Evolutionary conservation across 148 eudicot species (phyloP).

Genomic region (Camellia japonica): DNA sequence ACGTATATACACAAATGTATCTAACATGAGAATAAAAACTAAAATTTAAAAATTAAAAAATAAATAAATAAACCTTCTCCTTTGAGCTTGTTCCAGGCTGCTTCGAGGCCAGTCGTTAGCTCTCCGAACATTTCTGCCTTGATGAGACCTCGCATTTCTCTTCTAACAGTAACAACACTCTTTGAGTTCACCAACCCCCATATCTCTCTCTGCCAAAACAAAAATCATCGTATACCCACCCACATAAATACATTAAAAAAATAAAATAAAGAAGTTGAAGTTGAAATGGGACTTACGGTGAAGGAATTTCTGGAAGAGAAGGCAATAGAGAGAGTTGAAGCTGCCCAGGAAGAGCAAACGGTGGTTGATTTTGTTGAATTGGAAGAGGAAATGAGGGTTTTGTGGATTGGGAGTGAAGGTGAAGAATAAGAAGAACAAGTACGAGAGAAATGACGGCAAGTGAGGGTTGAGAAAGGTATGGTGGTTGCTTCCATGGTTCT

Average conservation of each 20-base stretch:
- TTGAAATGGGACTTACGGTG: slow-evolving; percentile 38
- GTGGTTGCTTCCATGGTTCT: slow-evolving; percentile 40
- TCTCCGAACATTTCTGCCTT: slow-evolving; percentile 98
- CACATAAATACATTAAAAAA: background rate
- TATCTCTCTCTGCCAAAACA: slow-evolving; percentile 48
- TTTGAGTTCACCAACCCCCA: slow-evolving; percentile 66
- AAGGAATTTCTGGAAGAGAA: slow-evolving; percentile 50
- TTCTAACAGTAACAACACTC: slow-evolving; percentile 22
- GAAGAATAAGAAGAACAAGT: slow-evolving; percentile 5
- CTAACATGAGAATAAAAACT: background rate
- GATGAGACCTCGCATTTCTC: slow-evolving; percentile 41
- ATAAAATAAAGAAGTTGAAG: background rate
- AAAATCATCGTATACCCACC: background rate
- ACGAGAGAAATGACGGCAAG: slow-evolving; percentile 53
- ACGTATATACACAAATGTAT: background rate
- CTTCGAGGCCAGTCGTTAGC: slow-evolving; percentile 83
- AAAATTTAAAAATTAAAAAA: too few relatives aligned
- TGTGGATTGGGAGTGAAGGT: slow-evolving; percentile 22
- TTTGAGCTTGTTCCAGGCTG: slow-evolving; percentile 91
- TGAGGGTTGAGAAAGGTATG: slow-evolving; percentile 28
- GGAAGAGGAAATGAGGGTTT: slow-evolving; percentile 10
- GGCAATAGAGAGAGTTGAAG: slow-evolving; percentile 41
- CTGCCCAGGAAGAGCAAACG: slow-evolving; percentile 38
- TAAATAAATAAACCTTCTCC: slow-evolving; percentile 67
- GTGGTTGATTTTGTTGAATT: slow-evolving; percentile 9